A percentile compares a stretch with the other conserved stretches of the same genome.
phyloP scores from a whole-genome alignment of 139 green algal genomes.

The Chloropicon primus region DNA sequence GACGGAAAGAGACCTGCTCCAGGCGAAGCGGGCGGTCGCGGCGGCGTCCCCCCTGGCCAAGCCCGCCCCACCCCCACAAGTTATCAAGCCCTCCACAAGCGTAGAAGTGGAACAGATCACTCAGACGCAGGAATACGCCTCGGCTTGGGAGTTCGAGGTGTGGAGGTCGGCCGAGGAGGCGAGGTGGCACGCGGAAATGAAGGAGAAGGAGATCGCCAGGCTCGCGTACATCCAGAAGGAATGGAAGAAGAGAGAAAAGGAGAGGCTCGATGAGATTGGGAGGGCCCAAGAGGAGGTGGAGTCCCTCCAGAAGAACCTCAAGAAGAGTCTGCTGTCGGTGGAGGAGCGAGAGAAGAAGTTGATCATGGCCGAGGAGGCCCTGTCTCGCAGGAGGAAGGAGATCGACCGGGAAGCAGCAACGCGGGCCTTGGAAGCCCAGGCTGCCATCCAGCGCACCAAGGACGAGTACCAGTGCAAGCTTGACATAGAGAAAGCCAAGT shows the following conservation, averaged over 20 bases:
- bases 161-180: conserved; percentile 38
- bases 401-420: conserved; percentile 36
- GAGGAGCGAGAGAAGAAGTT: conserved; percentile 36
- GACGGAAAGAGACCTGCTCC: neutral
- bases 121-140: conserved; percentile 25
- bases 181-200: conserved; percentile 23
- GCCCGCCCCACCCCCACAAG: neutral
- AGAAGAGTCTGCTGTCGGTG: conserved; percentile 19
- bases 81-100: neutral
- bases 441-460: conserved; percentile 26
- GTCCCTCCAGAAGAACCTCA: conserved; percentile 22
- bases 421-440: conserved; percentile 17
- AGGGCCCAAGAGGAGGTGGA: conserved; percentile 16
- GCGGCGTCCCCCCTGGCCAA: neutral
- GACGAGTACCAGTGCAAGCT: conserved; percentile 57
- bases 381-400: conserved; percentile 19
- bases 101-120: neutral
- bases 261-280: conserved; percentile 22
- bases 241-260: conserved; percentile 37
- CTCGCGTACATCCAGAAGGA: conserved; percentile 43
- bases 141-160: conserved; percentile 44
- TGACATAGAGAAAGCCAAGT: conserved; percentile 35
- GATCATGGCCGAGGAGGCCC: conserved; percentile 26
- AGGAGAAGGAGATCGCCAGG: conserved; percentile 32
- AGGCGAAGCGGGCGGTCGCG: neutral